A percentile compares a stretch with the other conserved stretches of the same genome.
Evolutionary conservation across 2,329 filamentous ascomycete species (phyloP).

Genomic region (Ophiostoma novo-ulmi): DNA sequence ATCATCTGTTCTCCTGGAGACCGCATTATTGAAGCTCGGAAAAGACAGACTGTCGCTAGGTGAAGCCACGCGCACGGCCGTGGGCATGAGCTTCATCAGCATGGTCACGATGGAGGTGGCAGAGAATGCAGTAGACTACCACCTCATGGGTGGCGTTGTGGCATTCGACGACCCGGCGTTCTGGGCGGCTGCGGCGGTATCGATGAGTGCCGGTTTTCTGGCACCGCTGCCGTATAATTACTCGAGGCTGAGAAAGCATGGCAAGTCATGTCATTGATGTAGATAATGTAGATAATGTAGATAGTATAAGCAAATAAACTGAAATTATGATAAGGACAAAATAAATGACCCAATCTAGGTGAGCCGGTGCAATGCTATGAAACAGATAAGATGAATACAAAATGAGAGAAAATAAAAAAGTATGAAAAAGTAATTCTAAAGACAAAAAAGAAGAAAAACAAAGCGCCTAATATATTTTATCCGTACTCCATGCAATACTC

Average conservation of each 20-base stretch:
- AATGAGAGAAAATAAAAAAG: background rate
- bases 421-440: background rate
- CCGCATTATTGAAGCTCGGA: background rate
- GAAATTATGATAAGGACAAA: background rate
- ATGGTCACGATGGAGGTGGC: conserved; percentile 56
- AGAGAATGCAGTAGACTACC: conserved; percentile 52
- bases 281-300: background rate
- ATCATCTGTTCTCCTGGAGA: background rate
- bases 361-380: background rate
- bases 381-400: background rate
- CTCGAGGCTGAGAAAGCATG: conserved; percentile 43
- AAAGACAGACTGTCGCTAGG: conserved; percentile 40
- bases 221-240: conserved; percentile 53
- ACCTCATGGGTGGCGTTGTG: conserved; percentile 49
- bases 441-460: background rate
- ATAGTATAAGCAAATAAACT: background rate
- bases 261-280: conserved; percentile 44
- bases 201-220: conserved; percentile 43
- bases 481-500: conserved; percentile 11
- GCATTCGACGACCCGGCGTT: conserved; percentile 44
- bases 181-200: conserved; percentile 47
- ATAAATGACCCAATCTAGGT: background rate
- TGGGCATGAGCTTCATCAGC: conserved; percentile 55
- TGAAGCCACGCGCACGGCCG: conserved; percentile 46
- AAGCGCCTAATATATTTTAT: background rate